Base-by-base conservation (phyloP, 495 filamentous ascomycete genomes). In the Penicillium alfredii region DNA sequence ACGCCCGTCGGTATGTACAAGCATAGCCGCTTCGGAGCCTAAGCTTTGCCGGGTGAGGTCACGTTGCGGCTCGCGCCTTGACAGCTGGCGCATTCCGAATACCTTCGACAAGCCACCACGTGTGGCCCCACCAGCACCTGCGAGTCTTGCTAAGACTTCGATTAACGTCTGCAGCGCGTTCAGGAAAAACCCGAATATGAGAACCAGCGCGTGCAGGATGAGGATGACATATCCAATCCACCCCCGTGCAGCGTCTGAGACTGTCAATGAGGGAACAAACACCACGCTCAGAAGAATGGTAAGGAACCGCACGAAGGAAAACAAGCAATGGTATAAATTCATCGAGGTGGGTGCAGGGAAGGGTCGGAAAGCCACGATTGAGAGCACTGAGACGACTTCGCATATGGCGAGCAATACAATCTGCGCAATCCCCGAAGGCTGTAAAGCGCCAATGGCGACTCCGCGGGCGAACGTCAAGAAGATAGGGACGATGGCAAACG, bases 181-280 rank as follows among this genome's bases (percentile, higher is more conserved):
- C 18, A 97, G 67, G 52, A 95, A 86, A 66, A 96, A 98, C 3
- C 87, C 89, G 50, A 94, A 93, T 6, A 95, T 79, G 5, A 98
- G 68, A 5, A 95, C 87, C 42, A 84, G 69, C 8, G 75, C 89
- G 50, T 98, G 92, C 34, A 93, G 72, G 14, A 94, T 57, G 17
- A 98, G 74, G 36, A 97, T 95, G 12, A 80, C 74, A 57, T 97
- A 98, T 19, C 90, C 92, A 46, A 96, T 85, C 92, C 92, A 98
- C 9, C 88, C 86, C 47, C 86, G 88, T 3, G 86, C 68, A 1
- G 80, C 76, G 48, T 88, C 78, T 2, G 76, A 73, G 6, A 96
- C 77, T 3, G 79, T 77, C 3, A 96, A 67, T 8, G 83, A 82
- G 2, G 89, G 88, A 8, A 89, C 73, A 59, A 98, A 98, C 2